Conservation (phyloP, 441 rosid species). For the Pelargonium fulgidum region DNA sequence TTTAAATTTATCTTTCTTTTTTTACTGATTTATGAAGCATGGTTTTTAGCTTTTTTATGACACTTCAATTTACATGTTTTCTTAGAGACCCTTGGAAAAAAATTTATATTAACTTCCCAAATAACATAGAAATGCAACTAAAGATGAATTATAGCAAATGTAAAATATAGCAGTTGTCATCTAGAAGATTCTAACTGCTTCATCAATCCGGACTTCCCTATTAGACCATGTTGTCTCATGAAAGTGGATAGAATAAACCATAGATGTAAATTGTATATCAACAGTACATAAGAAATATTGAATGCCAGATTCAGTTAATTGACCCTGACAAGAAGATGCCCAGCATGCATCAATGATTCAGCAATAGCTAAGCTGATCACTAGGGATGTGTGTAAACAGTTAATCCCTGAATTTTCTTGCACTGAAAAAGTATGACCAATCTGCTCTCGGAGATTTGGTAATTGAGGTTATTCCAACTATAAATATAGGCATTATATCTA, state of each 20-base stretch:
- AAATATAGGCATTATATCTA: not conserved
- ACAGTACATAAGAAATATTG: conserved; percentile 3
- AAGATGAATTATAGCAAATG: not conserved
- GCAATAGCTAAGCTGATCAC: not conserved
- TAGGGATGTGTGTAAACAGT: not conserved
- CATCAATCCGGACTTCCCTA: too few relatives aligned
- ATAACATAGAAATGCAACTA: not conserved
- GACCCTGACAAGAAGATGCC: not conserved
- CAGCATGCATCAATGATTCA: not conserved
- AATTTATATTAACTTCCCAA: not conserved
- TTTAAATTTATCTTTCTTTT: not conserved
- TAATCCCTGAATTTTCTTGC: not conserved
- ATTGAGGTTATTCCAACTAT: not conserved
- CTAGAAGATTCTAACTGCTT: too few relatives aligned
- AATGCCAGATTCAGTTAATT: not conserved
- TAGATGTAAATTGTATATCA: not conserved
- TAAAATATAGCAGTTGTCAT: too few relatives aligned
- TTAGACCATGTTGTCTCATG: too few relatives aligned
- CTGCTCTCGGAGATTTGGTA: not conserved
- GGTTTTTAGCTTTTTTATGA: not conserved
- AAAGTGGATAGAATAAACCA: not conserved
- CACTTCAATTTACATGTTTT: not conserved
- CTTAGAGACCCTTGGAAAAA: not conserved
- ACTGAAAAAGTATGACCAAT: not conserved
- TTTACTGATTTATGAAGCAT: too few relatives aligned